phyloP scores from a whole-genome alignment of 1,284 basidiomycete genomes.

The Ustilago sp. region DNA sequence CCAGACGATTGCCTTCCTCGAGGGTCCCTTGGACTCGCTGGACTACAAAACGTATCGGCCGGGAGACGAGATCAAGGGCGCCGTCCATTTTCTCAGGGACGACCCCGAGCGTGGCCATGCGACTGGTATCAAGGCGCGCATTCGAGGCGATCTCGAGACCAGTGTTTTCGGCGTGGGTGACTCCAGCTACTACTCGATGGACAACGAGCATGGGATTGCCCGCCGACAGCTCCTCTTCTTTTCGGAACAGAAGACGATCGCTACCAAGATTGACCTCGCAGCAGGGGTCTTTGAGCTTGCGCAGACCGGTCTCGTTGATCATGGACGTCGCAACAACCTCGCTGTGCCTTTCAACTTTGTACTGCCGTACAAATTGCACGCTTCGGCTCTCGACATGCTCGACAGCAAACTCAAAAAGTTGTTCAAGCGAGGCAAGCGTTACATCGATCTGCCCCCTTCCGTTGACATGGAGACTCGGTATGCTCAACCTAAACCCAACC shows the following conservation, averaged over 20 bases:
- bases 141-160: constrained; percentile 51
- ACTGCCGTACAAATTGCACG: constrained; percentile 49
- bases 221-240: constrained; percentile 51
- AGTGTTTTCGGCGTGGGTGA: constrained; percentile 52
- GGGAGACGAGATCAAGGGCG: constrained; percentile 51
- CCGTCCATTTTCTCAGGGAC: constrained; percentile 46
- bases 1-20: constrained; percentile 53
- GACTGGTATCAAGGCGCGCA: constrained; percentile 51
- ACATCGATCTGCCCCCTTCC: constrained; percentile 50
- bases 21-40: constrained; percentile 43
- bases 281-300: constrained; percentile 38
- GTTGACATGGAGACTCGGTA: constrained; percentile 54
- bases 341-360: constrained; percentile 52
- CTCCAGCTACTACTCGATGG: constrained; percentile 52
- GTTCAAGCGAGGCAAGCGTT: constrained; percentile 47
- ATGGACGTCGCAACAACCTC: constrained; percentile 51
- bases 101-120: constrained; percentile 49
- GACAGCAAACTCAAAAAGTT: constrained; percentile 53
- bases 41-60: constrained; percentile 56
- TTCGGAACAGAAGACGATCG: constrained; percentile 45
- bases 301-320: constrained; percentile 48
- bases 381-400: constrained; percentile 49
- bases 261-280: constrained; percentile 42
- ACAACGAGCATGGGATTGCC: constrained; percentile 50
- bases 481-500: constrained; percentile 40